Percentiles rank a stretch among this genome's conserved stretches.
Conservation (phyloP, 495 filamentous ascomycete genomes). For the Trichoderma orchidacearum region DNA sequence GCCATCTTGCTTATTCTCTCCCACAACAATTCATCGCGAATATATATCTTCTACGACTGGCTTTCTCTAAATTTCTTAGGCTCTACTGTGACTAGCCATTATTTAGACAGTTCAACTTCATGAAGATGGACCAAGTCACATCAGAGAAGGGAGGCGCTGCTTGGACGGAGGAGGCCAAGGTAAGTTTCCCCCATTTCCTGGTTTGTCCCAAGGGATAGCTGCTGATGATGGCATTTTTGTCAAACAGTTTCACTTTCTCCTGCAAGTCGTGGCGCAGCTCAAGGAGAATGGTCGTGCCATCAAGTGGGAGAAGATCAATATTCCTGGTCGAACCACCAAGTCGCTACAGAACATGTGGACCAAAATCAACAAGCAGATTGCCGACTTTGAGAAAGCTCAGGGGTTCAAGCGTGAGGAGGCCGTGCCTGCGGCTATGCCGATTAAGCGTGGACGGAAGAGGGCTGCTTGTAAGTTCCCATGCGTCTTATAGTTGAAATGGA, state of each 20-base stretch:
- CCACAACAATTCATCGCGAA: too few relatives aligned
- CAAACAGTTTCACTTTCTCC: slow-evolving; percentile 18
- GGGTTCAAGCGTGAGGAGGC: neutral
- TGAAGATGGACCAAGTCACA: neutral
- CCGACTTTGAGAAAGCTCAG: neutral
- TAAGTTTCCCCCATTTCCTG: neutral
- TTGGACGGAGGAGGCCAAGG: slow-evolving; percentile 1
- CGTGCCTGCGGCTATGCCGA: neutral
- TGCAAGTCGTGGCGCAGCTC: slow-evolving; percentile 11
- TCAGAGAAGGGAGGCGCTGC: neutral
- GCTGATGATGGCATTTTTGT: neutral
- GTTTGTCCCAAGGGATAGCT: neutral
- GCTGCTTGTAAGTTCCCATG: neutral
- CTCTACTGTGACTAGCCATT: too few relatives aligned
- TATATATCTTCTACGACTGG: too few relatives aligned
- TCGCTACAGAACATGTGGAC: slow-evolving; percentile 7
- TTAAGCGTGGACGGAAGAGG: neutral
- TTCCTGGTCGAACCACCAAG: slow-evolving; percentile 15
- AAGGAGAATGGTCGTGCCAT: slow-evolving; percentile 5
- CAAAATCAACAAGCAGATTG: slow-evolving; percentile 7
- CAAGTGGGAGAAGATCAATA: neutral
- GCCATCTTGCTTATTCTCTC: too few relatives aligned
- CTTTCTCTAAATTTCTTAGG: too few relatives aligned
- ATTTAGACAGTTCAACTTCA: too few relatives aligned
- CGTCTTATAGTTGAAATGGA: neutral